These are phyloP conservation scores for Hypoxylon sp. DNA, from an alignment of 2,329 filamentous ascomycete genomes.

Conservation along the genomic window DNA sequence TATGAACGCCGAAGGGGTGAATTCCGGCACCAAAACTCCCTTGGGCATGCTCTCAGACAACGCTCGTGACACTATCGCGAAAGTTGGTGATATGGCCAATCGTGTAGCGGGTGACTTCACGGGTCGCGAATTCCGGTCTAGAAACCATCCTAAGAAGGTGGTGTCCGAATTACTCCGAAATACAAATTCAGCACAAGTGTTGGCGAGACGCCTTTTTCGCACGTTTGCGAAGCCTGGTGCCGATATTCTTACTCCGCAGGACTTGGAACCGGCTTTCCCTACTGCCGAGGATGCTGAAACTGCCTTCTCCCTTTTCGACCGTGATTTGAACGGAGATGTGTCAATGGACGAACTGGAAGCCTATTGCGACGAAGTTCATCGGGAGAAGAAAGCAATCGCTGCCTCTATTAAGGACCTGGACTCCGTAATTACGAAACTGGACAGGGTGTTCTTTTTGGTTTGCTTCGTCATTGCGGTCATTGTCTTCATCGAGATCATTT, in stretches of 20 bases:
- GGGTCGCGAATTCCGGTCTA: slow-evolving; percentile 72
- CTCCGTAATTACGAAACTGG: slow-evolving; percentile 89
- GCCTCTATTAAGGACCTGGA: slow-evolving; percentile 95
- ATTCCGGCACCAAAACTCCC: slow-evolving; percentile 76
- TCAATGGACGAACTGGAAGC: slow-evolving; percentile 94
- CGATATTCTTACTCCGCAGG: slow-evolving; percentile 80
- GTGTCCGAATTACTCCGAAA: slow-evolving; percentile 79
- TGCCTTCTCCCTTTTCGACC: slow-evolving; percentile 92
- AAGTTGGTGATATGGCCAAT: slow-evolving; percentile 85
- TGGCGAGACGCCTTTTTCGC: slow-evolving; percentile 87
- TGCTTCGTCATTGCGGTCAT: slow-evolving; percentile 82
- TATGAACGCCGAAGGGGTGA: slow-evolving; percentile 53
- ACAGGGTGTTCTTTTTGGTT: slow-evolving; percentile 88
- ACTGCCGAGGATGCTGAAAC: slow-evolving; percentile 86
- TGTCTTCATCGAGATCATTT: slow-evolving; percentile 89
- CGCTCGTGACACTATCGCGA: slow-evolving; percentile 77
- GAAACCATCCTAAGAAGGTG: slow-evolving; percentile 82
- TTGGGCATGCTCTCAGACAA: slow-evolving; percentile 76
- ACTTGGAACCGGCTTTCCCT: slow-evolving; percentile 80
- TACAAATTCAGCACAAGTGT: slow-evolving; percentile 78
- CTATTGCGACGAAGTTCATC: slow-evolving; percentile 91
- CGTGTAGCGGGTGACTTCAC: slow-evolving; percentile 87
- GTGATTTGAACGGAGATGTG: slow-evolving; percentile 95
- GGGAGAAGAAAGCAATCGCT: slow-evolving; percentile 94
- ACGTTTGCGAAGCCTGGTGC: slow-evolving; percentile 79